A percentile compares a stretch with the other conserved stretches of the same genome.
phyloP scores from a whole-genome alignment of 2,329 filamentous ascomycete genomes.

The Magnaporthiopsis rhizophila region DNA sequence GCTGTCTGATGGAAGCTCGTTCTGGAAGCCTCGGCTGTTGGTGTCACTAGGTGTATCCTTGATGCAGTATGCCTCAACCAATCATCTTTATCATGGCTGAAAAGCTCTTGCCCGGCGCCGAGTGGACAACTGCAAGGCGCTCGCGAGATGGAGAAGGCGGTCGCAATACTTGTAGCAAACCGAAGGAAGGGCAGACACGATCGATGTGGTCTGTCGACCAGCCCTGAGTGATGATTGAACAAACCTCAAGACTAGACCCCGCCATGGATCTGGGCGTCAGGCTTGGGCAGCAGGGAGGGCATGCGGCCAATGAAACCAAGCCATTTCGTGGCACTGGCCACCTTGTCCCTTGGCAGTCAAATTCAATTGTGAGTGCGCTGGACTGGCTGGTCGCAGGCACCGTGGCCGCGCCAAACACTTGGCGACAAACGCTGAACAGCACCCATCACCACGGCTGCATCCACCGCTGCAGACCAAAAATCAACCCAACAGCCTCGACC shows the following conservation, averaged over 20 bases:
- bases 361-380: conserved; percentile 4
- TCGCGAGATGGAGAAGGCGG: not conserved
- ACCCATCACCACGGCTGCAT: conserved; percentile 4
- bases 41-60: too few species aligned
- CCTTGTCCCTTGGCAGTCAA: not conserved
- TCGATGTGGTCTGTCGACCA: not conserved
- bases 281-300: not conserved
- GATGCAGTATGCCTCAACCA: not conserved
- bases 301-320: not conserved
- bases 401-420: conserved; percentile 1
- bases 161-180: not conserved
- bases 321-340: not conserved
- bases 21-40: not conserved
- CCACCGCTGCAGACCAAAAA: not conserved
- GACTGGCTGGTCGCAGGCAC: not conserved
- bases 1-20: too few species aligned
- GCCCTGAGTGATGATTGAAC: not conserved
- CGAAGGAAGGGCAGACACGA: not conserved
- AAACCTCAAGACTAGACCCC: not conserved
- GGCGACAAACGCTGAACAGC: not conserved
- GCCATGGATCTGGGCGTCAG: not conserved
- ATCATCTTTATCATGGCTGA: not conserved
- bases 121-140: not conserved
- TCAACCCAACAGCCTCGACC: conserved; percentile 4
- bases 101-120: not conserved